Evolutionary conservation across 106 monocot species (phyloP), one percentile per base, ranked within the genome.

Genomic region (Platanthera guangdongensis): DNA sequence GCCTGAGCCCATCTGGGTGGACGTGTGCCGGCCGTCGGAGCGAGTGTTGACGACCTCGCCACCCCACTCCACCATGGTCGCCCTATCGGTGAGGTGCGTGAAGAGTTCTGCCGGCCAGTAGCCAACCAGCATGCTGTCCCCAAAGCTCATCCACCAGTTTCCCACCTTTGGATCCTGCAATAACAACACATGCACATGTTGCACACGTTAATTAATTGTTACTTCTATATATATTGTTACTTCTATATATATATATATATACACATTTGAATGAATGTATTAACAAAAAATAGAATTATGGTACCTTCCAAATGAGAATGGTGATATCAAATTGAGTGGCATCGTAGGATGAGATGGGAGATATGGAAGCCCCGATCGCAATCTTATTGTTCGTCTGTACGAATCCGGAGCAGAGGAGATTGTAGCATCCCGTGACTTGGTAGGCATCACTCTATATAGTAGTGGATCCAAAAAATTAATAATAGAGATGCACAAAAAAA

Each of bases 91-190:
- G 0, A 97, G 81, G 86, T 97, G 97, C 2, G 91, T 97, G 91
- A 97, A 97, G 8, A 97, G 87, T 83, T 97, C 94, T 7, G 89
- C 89, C 30, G 97, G 97, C 97, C 97, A 97, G 85, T 97, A 97
- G 19, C 97, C 97, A 0, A 97, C 94, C 8, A 97, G 80, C 68
- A 77, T 67, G 81, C 65, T 68, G 47, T 94, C 91, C 0, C 93
- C 97, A 71, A 84, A 97, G 77, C 97, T 83, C 87, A 97, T 84
- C 97, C 97, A 97, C 97, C 97, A 97, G 83, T 94, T 89, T 8
- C 97, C 97, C 2, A 86, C 63, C 78, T 80, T 93, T 2, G 97
- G 97, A 68, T 97, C 97, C 95, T 95, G 78, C 0, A 70, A 53
- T 5, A 49, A 62, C 1, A 67, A 15, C 32, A 7, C 15, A 11